A percentile compares a stretch with the other conserved stretches of the same genome.
phyloP scores from a whole-genome alignment of 805 yeast species.

The Metschnikowia baotianmanensis region DNA sequence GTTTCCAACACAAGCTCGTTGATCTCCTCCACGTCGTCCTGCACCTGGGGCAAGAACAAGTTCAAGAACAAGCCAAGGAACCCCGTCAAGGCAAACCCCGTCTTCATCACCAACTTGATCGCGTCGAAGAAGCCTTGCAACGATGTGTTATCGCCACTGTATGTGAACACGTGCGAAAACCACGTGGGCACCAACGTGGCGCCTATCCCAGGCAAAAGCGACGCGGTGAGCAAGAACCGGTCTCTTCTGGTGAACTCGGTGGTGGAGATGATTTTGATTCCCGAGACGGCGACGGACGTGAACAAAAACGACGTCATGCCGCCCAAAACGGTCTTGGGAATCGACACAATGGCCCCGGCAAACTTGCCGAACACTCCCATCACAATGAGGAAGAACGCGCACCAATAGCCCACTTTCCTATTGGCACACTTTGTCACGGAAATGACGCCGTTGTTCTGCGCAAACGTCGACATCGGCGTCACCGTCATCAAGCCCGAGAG shows the following conservation, averaged over 20 bases:
- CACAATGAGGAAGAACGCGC: slow-evolving; percentile 72
- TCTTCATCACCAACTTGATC: slow-evolving; percentile 20
- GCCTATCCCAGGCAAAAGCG: slow-evolving; percentile 19
- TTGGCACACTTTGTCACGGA: slow-evolving; percentile 90
- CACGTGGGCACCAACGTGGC: slow-evolving; percentile 19
- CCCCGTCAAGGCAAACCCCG: slow-evolving; percentile 21
- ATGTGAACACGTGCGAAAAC: slow-evolving; percentile 18
- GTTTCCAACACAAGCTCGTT: slow-evolving; percentile 21
- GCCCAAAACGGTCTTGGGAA: slow-evolving; percentile 54
- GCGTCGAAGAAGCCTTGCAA: slow-evolving; percentile 18
- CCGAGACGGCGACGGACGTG: slow-evolving; percentile 21
- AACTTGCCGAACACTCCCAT: slow-evolving; percentile 77
- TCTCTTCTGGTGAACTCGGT: slow-evolving; percentile 23
- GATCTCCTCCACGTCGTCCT: slow-evolving; percentile 20
- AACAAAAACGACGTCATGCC: slow-evolving; percentile 22
- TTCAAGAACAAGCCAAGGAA: slow-evolving; percentile 19
- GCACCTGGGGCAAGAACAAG: slow-evolving; percentile 19
- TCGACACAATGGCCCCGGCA: slow-evolving; percentile 62
- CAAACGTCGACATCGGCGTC: slow-evolving; percentile 91
- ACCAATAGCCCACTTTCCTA: slow-evolving; percentile 75
- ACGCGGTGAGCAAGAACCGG: slow-evolving; percentile 19
- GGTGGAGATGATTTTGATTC: slow-evolving; percentile 21
- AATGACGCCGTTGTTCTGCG: slow-evolving; percentile 94
- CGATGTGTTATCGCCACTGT: slow-evolving; percentile 16
- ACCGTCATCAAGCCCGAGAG: slow-evolving; percentile 75